A percentile compares a stretch with the other conserved stretches of the same genome.
phyloP scores from a whole-genome alignment of 306 rosid genomes.

The Quercus suber region DNA sequence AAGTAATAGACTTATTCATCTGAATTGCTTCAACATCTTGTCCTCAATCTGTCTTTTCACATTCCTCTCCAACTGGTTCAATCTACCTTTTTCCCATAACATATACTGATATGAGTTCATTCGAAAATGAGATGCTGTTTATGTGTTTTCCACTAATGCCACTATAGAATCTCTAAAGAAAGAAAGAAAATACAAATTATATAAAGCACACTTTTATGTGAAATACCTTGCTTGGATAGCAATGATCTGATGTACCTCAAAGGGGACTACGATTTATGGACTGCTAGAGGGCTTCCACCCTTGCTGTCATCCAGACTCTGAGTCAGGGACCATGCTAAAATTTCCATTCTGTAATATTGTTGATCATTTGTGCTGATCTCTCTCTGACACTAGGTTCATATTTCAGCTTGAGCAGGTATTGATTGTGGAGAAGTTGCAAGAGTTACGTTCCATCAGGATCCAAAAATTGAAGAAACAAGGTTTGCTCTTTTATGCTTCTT shows the following conservation, averaged over 20 bases:
- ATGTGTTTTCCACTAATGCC: not conserved
- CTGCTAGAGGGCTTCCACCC: not conserved
- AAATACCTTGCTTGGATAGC: not conserved
- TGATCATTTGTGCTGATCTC: not conserved
- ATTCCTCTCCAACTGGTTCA: not conserved
- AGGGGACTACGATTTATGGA: not conserved
- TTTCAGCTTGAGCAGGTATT: slow-evolving; percentile 76
- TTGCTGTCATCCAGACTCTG: not conserved
- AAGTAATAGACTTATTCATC: not conserved
- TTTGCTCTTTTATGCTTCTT: slow-evolving; percentile 1
- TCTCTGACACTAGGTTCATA: slow-evolving; percentile 10
- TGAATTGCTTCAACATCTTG: not conserved
- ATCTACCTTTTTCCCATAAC: not conserved
- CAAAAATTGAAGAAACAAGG: slow-evolving; percentile 91
- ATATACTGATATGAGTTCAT: not conserved
- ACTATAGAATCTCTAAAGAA: not conserved
- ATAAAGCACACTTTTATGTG: not conserved
- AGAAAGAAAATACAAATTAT: not conserved
- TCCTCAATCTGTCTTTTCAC: not conserved
- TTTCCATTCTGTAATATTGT: not conserved
- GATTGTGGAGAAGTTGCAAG: slow-evolving; percentile 86
- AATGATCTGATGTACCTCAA: not conserved
- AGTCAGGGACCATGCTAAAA: not conserved
- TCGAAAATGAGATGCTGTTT: not conserved
- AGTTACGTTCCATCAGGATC: slow-evolving; percentile 76